Evolutionary conservation across 768 basidiomycete genomes (phyloP), one percentile per base, ranked within the genome.

Genomic region (Mycena leptocephala): DNA sequence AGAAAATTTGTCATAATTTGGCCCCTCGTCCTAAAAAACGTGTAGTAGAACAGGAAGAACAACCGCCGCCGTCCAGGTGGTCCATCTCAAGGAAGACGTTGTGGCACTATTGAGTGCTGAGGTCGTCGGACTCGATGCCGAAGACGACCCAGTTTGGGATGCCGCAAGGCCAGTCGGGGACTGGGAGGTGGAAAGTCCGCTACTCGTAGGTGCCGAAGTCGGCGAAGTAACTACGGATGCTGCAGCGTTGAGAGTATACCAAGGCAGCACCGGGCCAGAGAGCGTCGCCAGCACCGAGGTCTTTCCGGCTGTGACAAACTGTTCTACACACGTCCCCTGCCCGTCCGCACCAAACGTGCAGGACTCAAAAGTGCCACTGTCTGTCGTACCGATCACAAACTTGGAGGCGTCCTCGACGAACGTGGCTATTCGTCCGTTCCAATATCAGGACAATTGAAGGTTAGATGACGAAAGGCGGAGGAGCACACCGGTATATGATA

Each of bases 171-270:
- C 24, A 24, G 22, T 61, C 35, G 33, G 35, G 11, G 32, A 61
- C 9, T 22, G 20, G 11, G 59, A 61, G 9, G 56, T 59, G 16
- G 59, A 61, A 35, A 61, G 39, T 22, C 59, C 59, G 35, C 35
- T 41, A n/a, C n/a, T n/a, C n/a, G n/a, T n/a, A 9, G 48, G 5
- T 7, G 24, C 10, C 1, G 65, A 28, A 3, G 33, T 28, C n/a
- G n/a, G n/a, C 14, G 64, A n/a, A 13, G 30, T 7, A 5, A 41
- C 30, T 20, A 63, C 30, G 30, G 39, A 46, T 13, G 65, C 73
- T 1, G 64, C 72, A 2, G 73, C 73, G 43, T 74, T 74, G 20
- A 74, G 43, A 2, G 73, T 74, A 28, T 68, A 68, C 73, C 73
- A 74, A 3, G 73, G 66, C 33, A 28, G 28, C 16, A 74, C 73